Conservation (phyloP, 805 yeast species). For the Saturnispora diversa region DNA sequence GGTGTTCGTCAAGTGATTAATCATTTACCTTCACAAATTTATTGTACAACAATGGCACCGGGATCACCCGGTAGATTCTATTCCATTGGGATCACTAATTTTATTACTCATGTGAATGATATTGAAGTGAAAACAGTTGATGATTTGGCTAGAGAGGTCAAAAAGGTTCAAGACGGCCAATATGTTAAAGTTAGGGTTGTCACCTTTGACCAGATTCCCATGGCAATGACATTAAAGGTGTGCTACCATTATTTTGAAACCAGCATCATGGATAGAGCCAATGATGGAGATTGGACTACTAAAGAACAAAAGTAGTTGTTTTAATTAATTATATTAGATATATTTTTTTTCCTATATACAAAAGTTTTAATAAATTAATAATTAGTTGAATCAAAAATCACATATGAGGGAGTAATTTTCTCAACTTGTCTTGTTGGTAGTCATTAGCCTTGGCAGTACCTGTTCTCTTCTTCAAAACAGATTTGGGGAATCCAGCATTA, state of each 20-base stretch:
- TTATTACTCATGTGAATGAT: constrained; percentile 86
- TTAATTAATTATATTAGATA: neutral
- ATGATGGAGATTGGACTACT: constrained; percentile 43
- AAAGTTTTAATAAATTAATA: neutral
- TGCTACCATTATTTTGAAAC: constrained; percentile 87
- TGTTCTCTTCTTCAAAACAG: constrained; percentile 49
- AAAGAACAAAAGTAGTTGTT: constrained; percentile 16
- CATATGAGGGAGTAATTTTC: constrained; percentile 44
- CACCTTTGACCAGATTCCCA: constrained; percentile 78
- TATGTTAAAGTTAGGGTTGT: constrained; percentile 76
- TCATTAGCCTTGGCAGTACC: constrained; percentile 49
- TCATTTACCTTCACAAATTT: constrained; percentile 73
- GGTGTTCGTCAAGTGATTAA: constrained; percentile 82
- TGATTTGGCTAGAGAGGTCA: constrained; percentile 58
- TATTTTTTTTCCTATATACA: neutral
- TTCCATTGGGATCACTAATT: constrained; percentile 69
- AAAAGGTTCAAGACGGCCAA: constrained; percentile 64
- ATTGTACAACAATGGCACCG: constrained; percentile 61
- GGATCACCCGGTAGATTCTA: constrained; percentile 88
- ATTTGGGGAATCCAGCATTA: constrained; percentile 76
- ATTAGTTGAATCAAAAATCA: constrained; percentile 10
- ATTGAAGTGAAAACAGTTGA: constrained; percentile 60
- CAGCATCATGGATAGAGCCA: constrained; percentile 43
- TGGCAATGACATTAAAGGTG: constrained; percentile 77
- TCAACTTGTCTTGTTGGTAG: constrained; percentile 51